Evolutionary conservation across 1,284 basidiomycete species (phyloP).

Genomic region (Pulchroboletus neoregius): DNA sequence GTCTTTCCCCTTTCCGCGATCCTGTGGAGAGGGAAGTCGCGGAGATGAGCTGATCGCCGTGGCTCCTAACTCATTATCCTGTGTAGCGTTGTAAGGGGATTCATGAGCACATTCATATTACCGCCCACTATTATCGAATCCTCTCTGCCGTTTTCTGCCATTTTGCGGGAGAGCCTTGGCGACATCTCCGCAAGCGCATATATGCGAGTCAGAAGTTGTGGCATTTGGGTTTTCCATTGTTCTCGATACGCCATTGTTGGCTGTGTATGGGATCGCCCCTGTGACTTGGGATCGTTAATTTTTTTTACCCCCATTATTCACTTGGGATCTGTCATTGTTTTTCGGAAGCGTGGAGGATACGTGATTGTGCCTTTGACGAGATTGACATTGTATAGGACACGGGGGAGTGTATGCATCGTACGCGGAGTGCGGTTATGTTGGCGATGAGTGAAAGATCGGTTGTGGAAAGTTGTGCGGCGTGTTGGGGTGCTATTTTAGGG

Average conservation of each 20-base stretch:
- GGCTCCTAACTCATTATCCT: slow-evolving; percentile 21
- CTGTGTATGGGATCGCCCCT: slow-evolving; percentile 17
- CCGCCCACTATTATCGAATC: background rate
- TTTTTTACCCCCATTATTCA: no score
- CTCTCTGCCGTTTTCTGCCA: no score
- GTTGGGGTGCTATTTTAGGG: slow-evolving; percentile 35
- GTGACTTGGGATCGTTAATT: no score
- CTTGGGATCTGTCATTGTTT: slow-evolving; percentile 20
- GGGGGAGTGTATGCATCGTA: slow-evolving; percentile 31
- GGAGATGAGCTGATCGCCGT: slow-evolving; percentile 34
- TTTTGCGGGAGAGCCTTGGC: no score
- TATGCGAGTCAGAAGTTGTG: background rate
- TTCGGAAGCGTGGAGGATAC: no score
- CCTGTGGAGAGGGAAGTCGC: slow-evolving; percentile 15
- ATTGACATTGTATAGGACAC: no score
- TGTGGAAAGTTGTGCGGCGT: slow-evolving; percentile 41
- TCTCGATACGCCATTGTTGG: slow-evolving; percentile 23
- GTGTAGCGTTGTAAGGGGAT: slow-evolving; percentile 16
- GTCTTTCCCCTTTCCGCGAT: slow-evolving; percentile 9
- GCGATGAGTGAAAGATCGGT: slow-evolving; percentile 42
- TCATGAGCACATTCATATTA: slow-evolving; percentile 11
- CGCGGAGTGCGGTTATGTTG: slow-evolving; percentile 37
- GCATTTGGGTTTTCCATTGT: background rate
- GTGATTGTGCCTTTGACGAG: no score
- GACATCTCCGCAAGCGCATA: no score